Conservation (phyloP, 768 basidiomycete genomes). For the Amanita exitialis region DNA sequence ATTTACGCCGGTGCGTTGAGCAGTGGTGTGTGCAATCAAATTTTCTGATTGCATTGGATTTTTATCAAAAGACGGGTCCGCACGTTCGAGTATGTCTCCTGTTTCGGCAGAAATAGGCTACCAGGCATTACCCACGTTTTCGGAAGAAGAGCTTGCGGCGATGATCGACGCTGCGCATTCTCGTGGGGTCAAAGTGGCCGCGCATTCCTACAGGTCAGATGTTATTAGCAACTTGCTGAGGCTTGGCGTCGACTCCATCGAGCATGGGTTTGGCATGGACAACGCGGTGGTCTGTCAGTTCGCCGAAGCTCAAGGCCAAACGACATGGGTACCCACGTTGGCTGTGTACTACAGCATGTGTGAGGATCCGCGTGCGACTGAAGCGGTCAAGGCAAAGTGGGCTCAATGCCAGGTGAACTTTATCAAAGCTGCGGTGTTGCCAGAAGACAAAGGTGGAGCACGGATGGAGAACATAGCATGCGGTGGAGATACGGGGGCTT, state of each 20-base stretch:
- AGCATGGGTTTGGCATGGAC: slow-evolving; percentile 19
- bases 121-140: slow-evolving; percentile 34
- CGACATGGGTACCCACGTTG: slow-evolving; percentile 52
- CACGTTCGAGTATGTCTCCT: slow-evolving; percentile 17
- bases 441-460: not conserved
- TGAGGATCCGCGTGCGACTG: not conserved
- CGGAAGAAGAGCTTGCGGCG: slow-evolving; percentile 26
- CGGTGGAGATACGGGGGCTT: slow-evolving; percentile 59
- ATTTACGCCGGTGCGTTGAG: no score
- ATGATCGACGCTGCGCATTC: slow-evolving; percentile 44
- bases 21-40: no score
- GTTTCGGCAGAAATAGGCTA: slow-evolving; percentile 26
- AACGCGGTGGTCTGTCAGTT: slow-evolving; percentile 15
- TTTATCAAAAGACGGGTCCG: no score
- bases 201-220: slow-evolving; percentile 32
- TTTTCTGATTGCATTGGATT: no score
- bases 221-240: slow-evolving; percentile 24
- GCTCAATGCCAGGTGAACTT: slow-evolving; percentile 26
- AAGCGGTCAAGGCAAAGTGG: not conserved
- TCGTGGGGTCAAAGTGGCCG: slow-evolving; percentile 47
- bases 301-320: slow-evolving; percentile 15
- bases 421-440: slow-evolving; percentile 20
- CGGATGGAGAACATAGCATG: slow-evolving; percentile 39
- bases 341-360: slow-evolving; percentile 31
- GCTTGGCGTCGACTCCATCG: slow-evolving; percentile 42